Evolutionary conservation across 2,329 filamentous ascomycete species (phyloP).

Genomic region (Cercospora zeae-maydis): DNA sequence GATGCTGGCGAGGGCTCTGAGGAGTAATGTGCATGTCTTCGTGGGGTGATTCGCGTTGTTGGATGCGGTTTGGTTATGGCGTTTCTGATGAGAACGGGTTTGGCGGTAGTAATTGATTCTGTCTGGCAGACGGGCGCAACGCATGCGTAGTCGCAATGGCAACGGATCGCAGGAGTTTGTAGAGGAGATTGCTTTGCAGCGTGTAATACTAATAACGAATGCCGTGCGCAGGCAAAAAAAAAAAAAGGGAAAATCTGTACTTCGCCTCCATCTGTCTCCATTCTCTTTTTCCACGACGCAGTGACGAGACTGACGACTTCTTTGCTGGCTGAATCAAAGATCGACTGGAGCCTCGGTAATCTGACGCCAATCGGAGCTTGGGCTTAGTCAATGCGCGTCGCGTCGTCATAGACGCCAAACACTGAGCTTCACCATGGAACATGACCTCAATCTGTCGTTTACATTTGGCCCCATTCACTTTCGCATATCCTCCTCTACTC

Average conservation of each 20-base stretch:
- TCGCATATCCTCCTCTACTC: slow-evolving; percentile 7
- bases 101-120: background rate
- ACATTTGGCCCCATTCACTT: slow-evolving; percentile 15
- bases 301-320: background rate
- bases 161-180: background rate
- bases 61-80: background rate
- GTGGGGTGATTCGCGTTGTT: background rate
- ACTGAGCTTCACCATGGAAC: slow-evolving; percentile 14
- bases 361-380: slow-evolving; percentile 1
- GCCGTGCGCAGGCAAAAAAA: background rate
- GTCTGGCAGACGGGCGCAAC: slow-evolving; percentile 1
- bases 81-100: slow-evolving; percentile 6
- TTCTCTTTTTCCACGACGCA: background rate
- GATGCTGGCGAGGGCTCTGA: background rate
- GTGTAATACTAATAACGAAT: slow-evolving; percentile 8
- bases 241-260: background rate
- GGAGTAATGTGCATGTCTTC: background rate
- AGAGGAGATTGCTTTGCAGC: slow-evolving; percentile 7
- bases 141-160: background rate
- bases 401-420: slow-evolving; percentile 16
- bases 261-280: background rate
- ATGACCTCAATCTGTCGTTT: slow-evolving; percentile 15
- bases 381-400: slow-evolving; percentile 3
- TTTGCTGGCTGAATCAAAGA: slow-evolving; percentile 2
- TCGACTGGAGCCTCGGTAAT: slow-evolving; percentile 8